Conservation (phyloP, 345 rosid species). For the Acer negundo region DNA sequence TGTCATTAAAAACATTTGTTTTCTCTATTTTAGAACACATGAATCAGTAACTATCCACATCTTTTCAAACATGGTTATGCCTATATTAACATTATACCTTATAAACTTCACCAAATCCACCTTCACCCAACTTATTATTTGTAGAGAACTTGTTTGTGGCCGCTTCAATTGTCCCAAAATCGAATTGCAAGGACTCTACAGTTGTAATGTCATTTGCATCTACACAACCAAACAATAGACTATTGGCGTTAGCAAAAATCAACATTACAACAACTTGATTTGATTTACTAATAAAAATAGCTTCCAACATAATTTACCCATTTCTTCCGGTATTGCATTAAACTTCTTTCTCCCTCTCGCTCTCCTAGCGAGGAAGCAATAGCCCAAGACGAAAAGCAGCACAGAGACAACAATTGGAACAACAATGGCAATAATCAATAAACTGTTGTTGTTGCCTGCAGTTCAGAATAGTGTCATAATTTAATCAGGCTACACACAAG, state of each 20-base stretch:
- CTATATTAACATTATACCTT: neutral
- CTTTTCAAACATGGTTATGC: too few relatives aligned
- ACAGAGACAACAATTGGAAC: conserved; percentile 28
- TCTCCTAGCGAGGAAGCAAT: conserved; percentile 31
- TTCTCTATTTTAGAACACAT: neutral
- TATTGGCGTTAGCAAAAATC: neutral
- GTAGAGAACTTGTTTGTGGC: conserved; percentile 55
- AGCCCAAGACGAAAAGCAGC: conserved; percentile 30
- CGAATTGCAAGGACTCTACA: conserved; percentile 47
- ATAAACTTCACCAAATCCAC: conserved; percentile 78
- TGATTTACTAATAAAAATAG: too few relatives aligned
- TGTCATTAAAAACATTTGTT: neutral
- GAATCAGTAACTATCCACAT: too few relatives aligned
- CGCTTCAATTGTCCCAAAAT: conserved; percentile 35
- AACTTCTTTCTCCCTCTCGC: conserved; percentile 34
- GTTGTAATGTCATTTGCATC: conserved; percentile 34
- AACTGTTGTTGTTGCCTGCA: conserved; percentile 32
- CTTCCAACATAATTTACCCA: conserved; percentile 26
- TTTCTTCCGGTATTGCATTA: conserved; percentile 24
- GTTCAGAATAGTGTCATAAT: neutral
- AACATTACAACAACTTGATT: too few relatives aligned
- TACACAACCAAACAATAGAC: conserved; percentile 18
- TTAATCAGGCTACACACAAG: too few relatives aligned
- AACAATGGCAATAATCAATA: conserved; percentile 28
- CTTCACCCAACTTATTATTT: conserved; percentile 63